Base-by-base conservation (phyloP, 1,139 yeast genomes). In the Geotrichum klebahnii region DNA sequence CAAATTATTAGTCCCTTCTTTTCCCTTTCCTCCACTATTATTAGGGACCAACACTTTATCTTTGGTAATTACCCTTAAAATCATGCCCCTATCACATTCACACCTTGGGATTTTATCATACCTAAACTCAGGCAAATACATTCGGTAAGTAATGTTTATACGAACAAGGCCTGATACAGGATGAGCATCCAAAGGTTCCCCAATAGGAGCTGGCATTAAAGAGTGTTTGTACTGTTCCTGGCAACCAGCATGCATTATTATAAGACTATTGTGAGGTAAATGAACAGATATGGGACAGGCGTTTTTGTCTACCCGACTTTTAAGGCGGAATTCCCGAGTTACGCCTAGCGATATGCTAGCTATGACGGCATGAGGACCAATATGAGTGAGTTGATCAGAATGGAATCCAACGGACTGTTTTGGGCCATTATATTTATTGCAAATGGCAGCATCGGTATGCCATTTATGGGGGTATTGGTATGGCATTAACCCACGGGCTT, bases 211-310 rank as follows among this genome's bases (percentile, higher is more conserved):
- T n/a, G 70, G 73, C 44, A 73, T 76, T 22, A 80, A 71, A 52
- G 78, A 68, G 60, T 84, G 90, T 57, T 80, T 82, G 63, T 68
- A 84, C 44, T 77, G 77, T 57, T 84, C 94, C 61, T 84, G 94
- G 55, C 85, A 80, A 1, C 87, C 87, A 0, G 87, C 84, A 55
- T 81, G 80, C 94, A 84, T 84, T 3, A 84, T 65, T 1, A 84
- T 59, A 48, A 84, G 63, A 9, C 84, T 73, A 58, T 84, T 84
- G 62, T 84, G 86, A 0, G 85, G 83, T 2, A 82, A 60, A 22
- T 78, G 81, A 2, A 83, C 69, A 14, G 83, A 75, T 54, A 71
- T 71, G 16, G 42, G 44, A 22, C 28, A 36, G 23, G 10, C 44
- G 36, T 26, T 46, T 40, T 16, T 48, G 38, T 48, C 42, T 32